Base-by-base conservation (phyloP, 108 stramenopile genomes). In the Pseudonitzschia multiseries region DNA sequence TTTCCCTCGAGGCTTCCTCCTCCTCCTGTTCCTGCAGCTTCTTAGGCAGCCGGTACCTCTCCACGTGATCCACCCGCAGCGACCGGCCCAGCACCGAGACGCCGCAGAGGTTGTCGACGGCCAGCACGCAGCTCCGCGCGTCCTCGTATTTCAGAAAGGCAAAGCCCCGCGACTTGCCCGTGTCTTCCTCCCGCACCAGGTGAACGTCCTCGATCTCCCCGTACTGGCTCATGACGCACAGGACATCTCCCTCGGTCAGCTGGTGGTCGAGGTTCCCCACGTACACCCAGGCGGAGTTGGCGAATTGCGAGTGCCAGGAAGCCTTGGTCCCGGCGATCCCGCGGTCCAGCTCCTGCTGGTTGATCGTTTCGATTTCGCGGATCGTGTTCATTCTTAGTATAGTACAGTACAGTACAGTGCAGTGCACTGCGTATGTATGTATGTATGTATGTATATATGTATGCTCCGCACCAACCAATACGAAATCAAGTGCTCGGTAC, bases 221-320 rank as follows among this genome's bases (percentile, higher is more conserved):
- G 63, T 81, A 98, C 78, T 99, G 98, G 10, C 89, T 90, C 75
- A 99, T 57, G 2, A 99, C 87, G 68, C 96, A 97, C 12, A 99
- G 57, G 41, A 99, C 83, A 74, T 99, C 99, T 29, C 77, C 99
- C 73, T 98, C 99, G 36, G 94, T 95, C 41, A 99, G 81, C 57
- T 91, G 71, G 42, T 81, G 69, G 8, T 92, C 82, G 13, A 99
- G 77, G 68, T 96, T 93, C 13, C 99, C 98, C 0, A 93, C 86
- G 65, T 93, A 96, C n/a, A 97, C 86, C 99, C 99, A 99, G 10
- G 98, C 91, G 9, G 94, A 93, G 43, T 94, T 81, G 53, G 83
- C 72, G 80, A 96, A 99, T 83, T 99, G 72, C 3, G 79, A 43
- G 73, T 99, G 99, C 99, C 99, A 99, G 0, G 97, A 98, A n/a